Conservation (phyloP, 345 rosid species). For the Melaleuca alternifolia region DNA sequence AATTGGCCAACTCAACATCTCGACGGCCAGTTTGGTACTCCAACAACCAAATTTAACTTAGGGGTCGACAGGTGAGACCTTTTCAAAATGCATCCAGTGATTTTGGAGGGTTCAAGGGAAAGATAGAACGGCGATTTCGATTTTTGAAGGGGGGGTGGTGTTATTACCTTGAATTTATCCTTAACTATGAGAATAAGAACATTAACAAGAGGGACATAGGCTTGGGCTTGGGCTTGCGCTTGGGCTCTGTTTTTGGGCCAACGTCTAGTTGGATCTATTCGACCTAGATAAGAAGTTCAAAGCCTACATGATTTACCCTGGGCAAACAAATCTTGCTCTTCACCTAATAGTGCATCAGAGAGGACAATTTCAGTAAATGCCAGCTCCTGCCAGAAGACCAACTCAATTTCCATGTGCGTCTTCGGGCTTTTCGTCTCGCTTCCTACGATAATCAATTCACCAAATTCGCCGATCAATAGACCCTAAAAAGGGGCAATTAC, state of each 20-base stretch:
- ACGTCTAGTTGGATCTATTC: background rate
- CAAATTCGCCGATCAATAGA: background rate
- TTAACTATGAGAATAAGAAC: background rate
- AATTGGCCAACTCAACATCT: background rate
- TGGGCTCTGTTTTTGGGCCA: background rate
- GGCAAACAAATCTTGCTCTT: background rate
- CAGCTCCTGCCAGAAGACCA: background rate
- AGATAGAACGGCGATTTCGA: background rate
- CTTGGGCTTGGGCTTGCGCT: background rate
- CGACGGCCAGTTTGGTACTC: background rate
- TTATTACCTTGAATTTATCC: background rate
- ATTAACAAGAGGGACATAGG: background rate
- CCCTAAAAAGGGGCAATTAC: background rate
- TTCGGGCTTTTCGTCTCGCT: background rate
- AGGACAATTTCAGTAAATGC: background rate
- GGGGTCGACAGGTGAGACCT: background rate
- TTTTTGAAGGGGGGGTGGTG: background rate
- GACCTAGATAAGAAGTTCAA: background rate
- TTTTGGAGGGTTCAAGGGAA: background rate
- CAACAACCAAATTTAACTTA: background rate
- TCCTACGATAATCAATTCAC: too few species aligned
- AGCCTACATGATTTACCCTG: background rate
- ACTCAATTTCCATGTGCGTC: too few species aligned
- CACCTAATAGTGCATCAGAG: background rate
- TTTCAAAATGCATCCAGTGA: background rate